Base-by-base conservation (phyloP, 163 green algal species). In the Coccomyxa subellipsoidea region DNA sequence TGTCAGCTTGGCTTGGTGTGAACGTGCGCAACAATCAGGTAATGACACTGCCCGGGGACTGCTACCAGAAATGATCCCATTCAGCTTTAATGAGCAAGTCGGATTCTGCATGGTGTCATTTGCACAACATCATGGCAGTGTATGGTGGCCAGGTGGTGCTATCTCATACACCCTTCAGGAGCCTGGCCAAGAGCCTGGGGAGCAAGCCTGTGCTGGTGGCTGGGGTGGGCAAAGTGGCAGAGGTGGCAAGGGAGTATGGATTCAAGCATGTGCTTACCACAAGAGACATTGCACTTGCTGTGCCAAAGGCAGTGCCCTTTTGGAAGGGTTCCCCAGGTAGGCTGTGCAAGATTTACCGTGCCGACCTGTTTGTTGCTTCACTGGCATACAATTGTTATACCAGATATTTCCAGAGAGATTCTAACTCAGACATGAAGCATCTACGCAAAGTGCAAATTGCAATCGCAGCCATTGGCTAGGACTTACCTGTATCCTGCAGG, bases 111-210 rank as follows among this genome's bases (percentile, higher is more conserved):
- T n/a, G n/a, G n/a, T n/a, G n/a, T n/a, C n/a, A n/a, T n/a, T n/a
- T n/a, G n/a, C n/a, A n/a, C n/a, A n/a, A n/a, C n/a, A n/a, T n/a
- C n/a, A n/a, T 77, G 7, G 31, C 29, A 38, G 7, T 31, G n/a
- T 6, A 7, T 78, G 32, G 6, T 23, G 73, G n/a, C 38, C 91
- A 97, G 88, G 90, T 97, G 8, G 87, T 97, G 37, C 84, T 97
- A 38, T 89, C 88, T 7, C 94, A 97, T 87, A 95, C 91, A 2
- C 94, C 94, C 47, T 93, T 96, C 82, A 81, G 82, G 21, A 59
- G 83, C 21, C 88, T 96, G 69, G 90, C 85, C 15, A 54, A 84
- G 21, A 21, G 77, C 9, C 87, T 92, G 18, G 83, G 75, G 0
- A 47, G 92, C 35, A 69, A 83, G 70, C 90, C 90, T 0, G 92